Percentiles rank a stretch among this genome's conserved stretches.
Conservation (phyloP, 345 rosid species). For the Psidium guajava region DNA sequence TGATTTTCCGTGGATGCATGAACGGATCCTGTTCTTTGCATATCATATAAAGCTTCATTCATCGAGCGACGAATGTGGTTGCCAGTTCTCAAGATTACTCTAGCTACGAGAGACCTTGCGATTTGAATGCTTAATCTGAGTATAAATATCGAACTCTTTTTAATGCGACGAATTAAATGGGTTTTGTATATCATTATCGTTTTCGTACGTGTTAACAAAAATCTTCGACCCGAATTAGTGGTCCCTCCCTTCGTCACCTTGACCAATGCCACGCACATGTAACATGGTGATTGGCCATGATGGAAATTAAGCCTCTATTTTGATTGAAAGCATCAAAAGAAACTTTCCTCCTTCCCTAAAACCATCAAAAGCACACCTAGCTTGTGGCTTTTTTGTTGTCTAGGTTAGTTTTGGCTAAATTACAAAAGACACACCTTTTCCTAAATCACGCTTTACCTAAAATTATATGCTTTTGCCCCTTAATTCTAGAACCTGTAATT, state of each 20-base stretch:
- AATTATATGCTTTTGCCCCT: neutral
- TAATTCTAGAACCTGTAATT: neutral
- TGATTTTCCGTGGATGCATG: neutral
- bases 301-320: neutral
- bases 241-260: neutral
- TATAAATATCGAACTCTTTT: neutral
- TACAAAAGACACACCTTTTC: neutral
- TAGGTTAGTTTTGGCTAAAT: neutral
- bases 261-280: neutral
- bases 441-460: neutral
- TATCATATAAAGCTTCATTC: neutral
- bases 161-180: neutral
- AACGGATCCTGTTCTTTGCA: too few relatives aligned
- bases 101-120: neutral
- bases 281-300: neutral
- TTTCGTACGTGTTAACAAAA: neutral
- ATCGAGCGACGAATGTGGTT: neutral
- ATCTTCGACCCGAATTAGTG: neutral
- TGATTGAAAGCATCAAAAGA: neutral
- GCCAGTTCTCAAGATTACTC: rapidly evolving
- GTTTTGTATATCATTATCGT: neutral
- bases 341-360: neutral
- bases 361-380: neutral
- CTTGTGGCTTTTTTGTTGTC: neutral
- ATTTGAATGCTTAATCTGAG: neutral